phyloP scores from a whole-genome alignment of 2,329 filamentous ascomycete genomes.

The Pleurostoma richardsiae region DNA sequence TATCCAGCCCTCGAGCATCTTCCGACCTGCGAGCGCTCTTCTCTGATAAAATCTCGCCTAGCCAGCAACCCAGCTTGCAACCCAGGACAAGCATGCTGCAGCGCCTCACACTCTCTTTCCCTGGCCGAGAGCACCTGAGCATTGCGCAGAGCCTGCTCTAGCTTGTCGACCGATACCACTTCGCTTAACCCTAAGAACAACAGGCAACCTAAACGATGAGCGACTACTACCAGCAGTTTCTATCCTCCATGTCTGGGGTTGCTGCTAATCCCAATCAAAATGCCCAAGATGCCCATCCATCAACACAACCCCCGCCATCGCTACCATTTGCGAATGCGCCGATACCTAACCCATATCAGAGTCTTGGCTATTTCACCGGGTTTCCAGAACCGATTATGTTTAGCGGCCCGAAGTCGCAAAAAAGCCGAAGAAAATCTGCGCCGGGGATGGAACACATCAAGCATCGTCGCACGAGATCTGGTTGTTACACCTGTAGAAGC shows the following conservation, averaged over 20 bases:
- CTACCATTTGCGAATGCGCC: conserved; percentile 24
- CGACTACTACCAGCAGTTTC: conserved; percentile 52
- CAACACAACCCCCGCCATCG: conserved; percentile 24
- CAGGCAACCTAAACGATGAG: conserved; percentile 32
- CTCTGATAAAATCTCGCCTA: no score
- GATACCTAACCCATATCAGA: conserved; percentile 38
- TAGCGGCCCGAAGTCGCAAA: conserved; percentile 40
- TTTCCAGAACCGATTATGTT: conserved; percentile 46
- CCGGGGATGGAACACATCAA: conserved; percentile 69
- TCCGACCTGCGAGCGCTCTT: no score
- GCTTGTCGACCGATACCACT: no score
- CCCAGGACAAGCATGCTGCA: no score
- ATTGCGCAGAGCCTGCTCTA: no score
- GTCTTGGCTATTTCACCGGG: conserved; percentile 42
- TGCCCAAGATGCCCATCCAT: conserved; percentile 30
- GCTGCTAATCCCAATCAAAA: conserved; percentile 13
- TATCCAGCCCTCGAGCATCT: no score
- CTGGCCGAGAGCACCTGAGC: no score
- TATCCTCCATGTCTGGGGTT: conserved; percentile 45
- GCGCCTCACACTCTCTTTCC: no score
- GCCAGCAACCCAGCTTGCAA: no score
- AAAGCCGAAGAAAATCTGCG: conserved; percentile 46
- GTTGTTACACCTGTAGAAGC: conserved; percentile 86
- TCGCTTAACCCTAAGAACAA: no score
- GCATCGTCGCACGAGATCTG: conserved; percentile 87